phyloP scores from a whole-genome alignment of 345 rosid genomes.

The Arabis hirsuta region DNA sequence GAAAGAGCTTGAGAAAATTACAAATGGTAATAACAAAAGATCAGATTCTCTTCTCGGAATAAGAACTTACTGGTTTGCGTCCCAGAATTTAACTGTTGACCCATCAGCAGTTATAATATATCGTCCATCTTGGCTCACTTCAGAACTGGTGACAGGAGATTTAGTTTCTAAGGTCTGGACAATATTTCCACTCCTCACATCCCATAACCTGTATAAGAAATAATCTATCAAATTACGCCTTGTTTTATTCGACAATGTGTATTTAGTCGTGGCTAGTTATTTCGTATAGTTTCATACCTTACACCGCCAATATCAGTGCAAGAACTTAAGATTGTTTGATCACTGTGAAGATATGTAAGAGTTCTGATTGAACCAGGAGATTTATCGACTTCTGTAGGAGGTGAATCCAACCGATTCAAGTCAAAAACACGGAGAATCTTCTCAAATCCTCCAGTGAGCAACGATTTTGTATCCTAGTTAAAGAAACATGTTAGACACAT shows the following conservation, averaged over 20 bases:
- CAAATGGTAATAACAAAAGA: background rate
- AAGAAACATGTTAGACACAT: background rate
- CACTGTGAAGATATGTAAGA: slow-evolving; percentile 49
- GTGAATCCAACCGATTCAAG: slow-evolving; percentile 46
- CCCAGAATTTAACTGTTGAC: slow-evolving; percentile 91
- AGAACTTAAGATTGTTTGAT: slow-evolving; percentile 84
- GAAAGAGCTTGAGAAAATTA: background rate
- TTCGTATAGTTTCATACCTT: slow-evolving; percentile 55
- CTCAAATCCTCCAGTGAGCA: slow-evolving; percentile 43
- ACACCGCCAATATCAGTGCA: slow-evolving; percentile 92
- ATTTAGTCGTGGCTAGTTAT: background rate
- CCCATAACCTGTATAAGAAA: slow-evolving; percentile 74
- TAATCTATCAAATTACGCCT: background rate
- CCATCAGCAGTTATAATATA: slow-evolving; percentile 94
- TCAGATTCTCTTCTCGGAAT: background rate
- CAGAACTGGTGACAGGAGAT: slow-evolving; percentile 91
- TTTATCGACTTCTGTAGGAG: slow-evolving; percentile 47
- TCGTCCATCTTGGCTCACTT: slow-evolving; percentile 97
- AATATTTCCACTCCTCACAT: slow-evolving; percentile 82
- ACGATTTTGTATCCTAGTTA: slow-evolving; percentile 69
- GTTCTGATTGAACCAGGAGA: slow-evolving; percentile 51
- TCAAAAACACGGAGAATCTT: slow-evolving; percentile 45
- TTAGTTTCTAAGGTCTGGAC: slow-evolving; percentile 86
- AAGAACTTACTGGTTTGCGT: slow-evolving; percentile 91
- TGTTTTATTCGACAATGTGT: background rate